Evolutionary conservation across 169 alveolate genomes (phyloP), one percentile per base, ranked within the genome.

Genomic region (Theileria equi): DNA sequence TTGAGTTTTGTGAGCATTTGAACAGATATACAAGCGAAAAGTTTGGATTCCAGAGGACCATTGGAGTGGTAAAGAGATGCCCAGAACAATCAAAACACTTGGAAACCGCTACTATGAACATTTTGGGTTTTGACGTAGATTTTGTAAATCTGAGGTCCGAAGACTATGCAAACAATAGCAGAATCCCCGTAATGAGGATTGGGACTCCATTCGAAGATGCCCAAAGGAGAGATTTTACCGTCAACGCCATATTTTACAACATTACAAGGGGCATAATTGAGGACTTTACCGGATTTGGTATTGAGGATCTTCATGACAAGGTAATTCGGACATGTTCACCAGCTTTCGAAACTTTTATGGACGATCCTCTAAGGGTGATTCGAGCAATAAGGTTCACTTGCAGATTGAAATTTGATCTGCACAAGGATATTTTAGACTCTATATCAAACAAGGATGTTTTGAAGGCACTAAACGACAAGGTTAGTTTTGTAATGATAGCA

Each of bases 151-250:
- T 98, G 45, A 92, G 99, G 70, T 86, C 92, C 47, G 99, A 98
- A 82, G 89, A 82, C 7, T 98, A 98, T 82, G 61, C 85, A 8
- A 86, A 91, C 43, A 91, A 93, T 43, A 91, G 96, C 43, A 70
- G 99, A 64, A 92, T 96, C 25, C 99, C 99, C 0, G 87, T 79
- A 40, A 93, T 94, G 62, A 86, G 47, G 25, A 86, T 92, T 34
- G 98, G 99, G 0, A 94, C 98, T 1, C 98, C 98, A 0, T 83
- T 68, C 59, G 97, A 96, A 84, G 99, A 98, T 80, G 98, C 99
- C 5, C 78, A 69, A 49, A 89, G 99, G 59, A 90, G 99, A 64
- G 99, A 98, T 79, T 94, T 97, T 35, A 97, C 99, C 11, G 92
- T 97, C 16, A 98, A 98, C 82, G 74, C 98, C 25, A 88, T 96